phyloP scores from a whole-genome alignment of 495 filamentous ascomycete genomes.

The Neurospora discreta region DNA sequence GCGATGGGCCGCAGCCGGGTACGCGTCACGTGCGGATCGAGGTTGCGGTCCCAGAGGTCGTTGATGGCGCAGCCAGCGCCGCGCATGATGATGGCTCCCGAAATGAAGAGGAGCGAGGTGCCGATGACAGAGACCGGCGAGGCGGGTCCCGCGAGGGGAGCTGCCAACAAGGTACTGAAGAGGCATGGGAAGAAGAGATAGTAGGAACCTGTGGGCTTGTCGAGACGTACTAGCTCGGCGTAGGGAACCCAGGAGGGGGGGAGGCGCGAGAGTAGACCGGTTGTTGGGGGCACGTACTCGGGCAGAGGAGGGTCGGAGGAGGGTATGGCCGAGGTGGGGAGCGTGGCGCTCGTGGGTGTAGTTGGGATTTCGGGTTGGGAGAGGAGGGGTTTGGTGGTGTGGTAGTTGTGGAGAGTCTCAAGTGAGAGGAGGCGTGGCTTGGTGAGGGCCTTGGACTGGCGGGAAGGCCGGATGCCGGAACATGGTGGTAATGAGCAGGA shows the following conservation, averaged over 20 bases:
- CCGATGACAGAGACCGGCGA: slow-evolving; percentile 44
- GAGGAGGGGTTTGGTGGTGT: slow-evolving; percentile 14
- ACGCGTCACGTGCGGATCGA: slow-evolving; percentile 82
- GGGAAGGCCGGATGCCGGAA: not conserved
- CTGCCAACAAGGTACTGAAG: slow-evolving; percentile 72
- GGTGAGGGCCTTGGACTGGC: slow-evolving; percentile 1
- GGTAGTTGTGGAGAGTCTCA: slow-evolving; percentile 4
- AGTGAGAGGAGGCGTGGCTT: slow-evolving; percentile 6
- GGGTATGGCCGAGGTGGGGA: not conserved
- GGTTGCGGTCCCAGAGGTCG: slow-evolving; percentile 89
- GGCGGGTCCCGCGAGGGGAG: slow-evolving; percentile 48
- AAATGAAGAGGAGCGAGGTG: slow-evolving; percentile 69
- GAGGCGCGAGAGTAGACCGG: slow-evolving; percentile 65
- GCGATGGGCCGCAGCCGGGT: slow-evolving; percentile 86
- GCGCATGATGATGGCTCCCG: slow-evolving; percentile 87
- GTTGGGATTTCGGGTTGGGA: slow-evolving; percentile 2
- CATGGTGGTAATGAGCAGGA: not conserved
- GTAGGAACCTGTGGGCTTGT: slow-evolving; percentile 90
- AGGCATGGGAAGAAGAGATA: slow-evolving; percentile 94
- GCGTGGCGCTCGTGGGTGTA: not conserved
- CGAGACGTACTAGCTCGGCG: slow-evolving; percentile 83
- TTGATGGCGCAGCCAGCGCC: slow-evolving; percentile 98
- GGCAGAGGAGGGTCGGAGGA: slow-evolving; percentile 2
- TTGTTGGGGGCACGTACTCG: slow-evolving; percentile 56
- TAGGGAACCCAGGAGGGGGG: slow-evolving; percentile 76